Percentiles rank a stretch among this genome's conserved stretches.
These are phyloP conservation scores for Rhodotorula sp. DNA, from an alignment of 1,284 basidiomycete species.

Conservation along the genomic window DNA sequence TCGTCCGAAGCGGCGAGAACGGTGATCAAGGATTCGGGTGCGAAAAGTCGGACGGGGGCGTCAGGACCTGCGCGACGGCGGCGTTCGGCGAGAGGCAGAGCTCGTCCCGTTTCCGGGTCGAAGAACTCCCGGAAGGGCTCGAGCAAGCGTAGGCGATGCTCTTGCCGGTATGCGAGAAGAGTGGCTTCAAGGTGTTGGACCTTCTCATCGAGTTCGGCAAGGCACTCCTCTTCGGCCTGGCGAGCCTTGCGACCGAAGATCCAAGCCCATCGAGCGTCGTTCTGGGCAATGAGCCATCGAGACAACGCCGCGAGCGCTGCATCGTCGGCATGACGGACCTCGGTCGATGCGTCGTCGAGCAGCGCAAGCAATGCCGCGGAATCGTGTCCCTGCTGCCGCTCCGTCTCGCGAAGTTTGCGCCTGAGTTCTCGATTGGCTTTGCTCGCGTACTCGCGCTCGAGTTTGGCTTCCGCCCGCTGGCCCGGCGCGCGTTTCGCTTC, in stretches of 20 bases:
- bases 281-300: conserved; percentile 27
- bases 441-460: not conserved
- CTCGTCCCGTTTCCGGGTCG: conserved; percentile 47
- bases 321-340: conserved; percentile 21
- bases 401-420: conserved; percentile 8
- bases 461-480: not conserved
- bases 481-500: not conserved
- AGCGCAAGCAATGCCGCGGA: conserved; percentile 35
- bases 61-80: not conserved
- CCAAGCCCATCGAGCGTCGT: conserved; percentile 14
- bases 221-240: conserved; percentile 36
- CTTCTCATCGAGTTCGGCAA: conserved; percentile 40
- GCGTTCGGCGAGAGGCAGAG: conserved; percentile 29
- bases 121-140: conserved; percentile 55
- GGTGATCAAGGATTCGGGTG: conserved; percentile 55
- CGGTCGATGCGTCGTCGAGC: conserved; percentile 17
- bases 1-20: conserved; percentile 57
- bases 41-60: conserved; percentile 18
- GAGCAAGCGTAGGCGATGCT: conserved; percentile 54
- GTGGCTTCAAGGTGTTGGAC: conserved; percentile 52
- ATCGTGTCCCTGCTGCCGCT: conserved; percentile 28
- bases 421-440: conserved; percentile 4
- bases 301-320: conserved; percentile 21
- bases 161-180: conserved; percentile 52
- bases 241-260: conserved; percentile 49